Percentiles rank a stretch among this genome's conserved stretches.
Conservation (phyloP, 371 early-diverging fungal genomes). For the Mortierella sp. region DNA sequence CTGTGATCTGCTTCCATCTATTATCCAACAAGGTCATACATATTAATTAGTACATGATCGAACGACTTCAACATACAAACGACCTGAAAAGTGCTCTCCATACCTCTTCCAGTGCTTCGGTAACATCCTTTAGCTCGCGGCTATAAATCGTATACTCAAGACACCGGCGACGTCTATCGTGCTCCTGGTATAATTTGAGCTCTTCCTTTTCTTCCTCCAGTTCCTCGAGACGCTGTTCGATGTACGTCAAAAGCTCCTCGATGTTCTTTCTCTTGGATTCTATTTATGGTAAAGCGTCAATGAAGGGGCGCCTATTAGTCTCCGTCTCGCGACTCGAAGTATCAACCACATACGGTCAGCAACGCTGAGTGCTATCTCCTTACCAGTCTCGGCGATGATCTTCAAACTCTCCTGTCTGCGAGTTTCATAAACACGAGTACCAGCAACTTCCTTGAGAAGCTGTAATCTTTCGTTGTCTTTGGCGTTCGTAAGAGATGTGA, state of each 20-base stretch:
- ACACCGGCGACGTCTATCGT: constrained; percentile 89
- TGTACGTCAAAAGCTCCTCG: constrained; percentile 86
- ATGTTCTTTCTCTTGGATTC: constrained; percentile 93
- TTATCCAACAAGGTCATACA: background rate
- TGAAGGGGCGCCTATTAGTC: background rate
- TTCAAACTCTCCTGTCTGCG: constrained; percentile 92
- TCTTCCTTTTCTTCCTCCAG: constrained; percentile 96
- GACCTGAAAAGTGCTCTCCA: background rate
- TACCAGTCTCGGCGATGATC: constrained; percentile 95
- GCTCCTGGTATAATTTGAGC: constrained; percentile 85
- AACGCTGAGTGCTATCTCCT: background rate
- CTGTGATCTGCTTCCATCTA: constrained; percentile 69
- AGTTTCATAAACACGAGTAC: constrained; percentile 97
- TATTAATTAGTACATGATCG: background rate
- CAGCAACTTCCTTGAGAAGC: constrained; percentile 98
- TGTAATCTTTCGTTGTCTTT: constrained; percentile 93
- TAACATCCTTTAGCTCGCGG: constrained; percentile 88
- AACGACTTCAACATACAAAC: background rate
- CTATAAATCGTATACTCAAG: constrained; percentile 94
- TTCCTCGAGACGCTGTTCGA: constrained; percentile 91
- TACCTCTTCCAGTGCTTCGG: constrained; percentile 79
- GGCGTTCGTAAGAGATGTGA: constrained; percentile 93
- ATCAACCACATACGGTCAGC: too few relatives aligned
- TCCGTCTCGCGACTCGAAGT: background rate
- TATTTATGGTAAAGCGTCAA: constrained; percentile 20